A percentile compares a stretch with the other conserved stretches of the same genome.
Evolutionary conservation across 2,329 filamentous ascomycete genomes (phyloP).

Genomic region (Massarina eburnea): DNA sequence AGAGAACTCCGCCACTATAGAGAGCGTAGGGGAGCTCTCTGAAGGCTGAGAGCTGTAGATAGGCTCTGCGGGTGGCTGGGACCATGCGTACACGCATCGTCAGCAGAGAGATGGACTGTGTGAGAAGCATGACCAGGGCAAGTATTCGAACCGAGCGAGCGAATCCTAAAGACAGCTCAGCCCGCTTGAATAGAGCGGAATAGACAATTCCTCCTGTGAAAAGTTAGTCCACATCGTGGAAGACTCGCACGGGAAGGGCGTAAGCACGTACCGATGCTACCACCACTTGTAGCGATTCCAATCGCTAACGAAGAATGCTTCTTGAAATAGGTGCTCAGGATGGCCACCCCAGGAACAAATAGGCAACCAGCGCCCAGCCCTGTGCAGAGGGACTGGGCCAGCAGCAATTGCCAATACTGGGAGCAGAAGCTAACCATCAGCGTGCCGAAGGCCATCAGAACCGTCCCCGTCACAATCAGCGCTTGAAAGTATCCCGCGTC

Average conservation of each 20-base stretch:
- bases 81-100: constrained; percentile 46
- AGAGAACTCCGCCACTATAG: constrained; percentile 20
- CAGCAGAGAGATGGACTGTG: neutral
- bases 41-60: constrained; percentile 32
- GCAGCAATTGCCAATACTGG: constrained; percentile 47
- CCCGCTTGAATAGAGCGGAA: neutral
- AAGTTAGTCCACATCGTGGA: neutral
- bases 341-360: constrained; percentile 18
- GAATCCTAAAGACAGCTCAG: constrained; percentile 52
- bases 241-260: neutral
- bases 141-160: constrained; percentile 61
- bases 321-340: constrained; percentile 36
- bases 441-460: constrained; percentile 47
- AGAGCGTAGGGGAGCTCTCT: constrained; percentile 31
- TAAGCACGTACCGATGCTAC: neutral
- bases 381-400: constrained; percentile 26
- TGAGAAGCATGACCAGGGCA: constrained; percentile 50
- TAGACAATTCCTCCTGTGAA: neutral
- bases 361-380: constrained; percentile 27
- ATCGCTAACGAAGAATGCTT: constrained; percentile 9
- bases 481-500: constrained; percentile 52
- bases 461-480: constrained; percentile 41
- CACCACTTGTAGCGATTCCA: constrained; percentile 16
- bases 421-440: constrained; percentile 50
- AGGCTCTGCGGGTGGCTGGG: constrained; percentile 28